A percentile compares a stretch with the other conserved stretches of the same genome.
Evolutionary conservation across 2,329 filamentous ascomycete species (phyloP).

Genomic region (Exserohilum rostratum): DNA sequence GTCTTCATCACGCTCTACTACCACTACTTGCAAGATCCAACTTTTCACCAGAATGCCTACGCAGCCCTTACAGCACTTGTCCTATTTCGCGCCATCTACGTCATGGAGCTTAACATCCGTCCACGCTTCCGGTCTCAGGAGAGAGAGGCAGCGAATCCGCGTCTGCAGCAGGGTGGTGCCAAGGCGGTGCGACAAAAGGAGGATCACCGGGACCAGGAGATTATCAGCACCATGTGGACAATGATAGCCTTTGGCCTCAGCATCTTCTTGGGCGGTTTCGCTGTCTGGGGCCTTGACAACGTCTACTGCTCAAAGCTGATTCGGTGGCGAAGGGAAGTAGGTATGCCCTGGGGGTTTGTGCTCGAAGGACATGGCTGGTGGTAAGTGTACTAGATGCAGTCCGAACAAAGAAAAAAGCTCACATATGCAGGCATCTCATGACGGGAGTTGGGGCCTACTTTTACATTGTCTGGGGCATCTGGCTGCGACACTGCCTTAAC

Average conservation of each 20-base stretch:
- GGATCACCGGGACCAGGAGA: slow-evolving; percentile 62
- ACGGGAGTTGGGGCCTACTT: slow-evolving; percentile 83
- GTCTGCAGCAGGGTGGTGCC: slow-evolving; percentile 35
- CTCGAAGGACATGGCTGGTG: slow-evolving; percentile 77
- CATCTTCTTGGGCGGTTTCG: slow-evolving; percentile 76
- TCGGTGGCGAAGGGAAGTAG: slow-evolving; percentile 68
- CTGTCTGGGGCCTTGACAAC: slow-evolving; percentile 81
- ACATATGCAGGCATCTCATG: slow-evolving; percentile 69
- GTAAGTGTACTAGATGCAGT: slow-evolving; percentile 51
- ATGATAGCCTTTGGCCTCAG: slow-evolving; percentile 72
- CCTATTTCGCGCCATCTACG: slow-evolving; percentile 74
- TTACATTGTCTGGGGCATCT: slow-evolving; percentile 83
- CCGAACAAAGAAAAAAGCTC: slow-evolving; percentile 10
- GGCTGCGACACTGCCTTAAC: slow-evolving; percentile 78
- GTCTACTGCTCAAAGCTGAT: slow-evolving; percentile 71
- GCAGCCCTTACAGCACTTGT: slow-evolving; percentile 73
- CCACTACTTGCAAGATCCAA: slow-evolving; percentile 79
- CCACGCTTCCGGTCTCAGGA: slow-evolving; percentile 58
- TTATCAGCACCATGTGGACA: slow-evolving; percentile 73
- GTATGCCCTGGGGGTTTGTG: slow-evolving; percentile 79
- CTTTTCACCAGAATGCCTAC: slow-evolving; percentile 83
- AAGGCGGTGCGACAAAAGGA: slow-evolving; percentile 52
- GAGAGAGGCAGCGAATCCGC: slow-evolving; percentile 43
- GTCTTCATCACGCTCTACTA: slow-evolving; percentile 79
- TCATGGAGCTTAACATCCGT: slow-evolving; percentile 72